Base-by-base conservation (phyloP, 345 rosid genomes). In the Arabis alpina region DNA sequence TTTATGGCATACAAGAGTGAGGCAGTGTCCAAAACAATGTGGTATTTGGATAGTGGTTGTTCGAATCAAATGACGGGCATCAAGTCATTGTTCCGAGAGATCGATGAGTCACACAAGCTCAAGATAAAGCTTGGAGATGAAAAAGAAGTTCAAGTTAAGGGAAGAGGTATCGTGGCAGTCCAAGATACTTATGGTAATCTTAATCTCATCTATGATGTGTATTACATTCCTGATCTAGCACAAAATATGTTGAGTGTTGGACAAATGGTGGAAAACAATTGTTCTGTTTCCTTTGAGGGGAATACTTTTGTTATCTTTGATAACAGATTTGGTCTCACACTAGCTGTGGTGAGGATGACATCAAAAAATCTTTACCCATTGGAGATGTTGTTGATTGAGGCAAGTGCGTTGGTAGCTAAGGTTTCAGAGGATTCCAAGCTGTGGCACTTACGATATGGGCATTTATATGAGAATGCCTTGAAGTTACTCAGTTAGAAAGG, bases 381-480 rank as follows among this genome's bases (percentile, higher is more conserved):
- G 23, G 23, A 19, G 23, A 19, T 19, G 23, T 19, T 1, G 23
- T 19, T 19, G 1, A 19, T 19, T 19, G 23, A 19, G 23, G 23
- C 23, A 19, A 19, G 23, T 19, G 23, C 23, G 23, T 1, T 19
- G 23, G 23, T 56, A 1, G 45, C 61, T 15, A 56, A 56, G 3
- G 45, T 14, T 34, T 16, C 27, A 0, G 14, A 15, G 0, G 4
- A 3, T 10, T 56, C 42, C 0, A 56, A 56, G 61, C 2, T 34
- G 3, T 34, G 61, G 61, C 61, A 56, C 2, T 56, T 56, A 8
- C n/a, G 61, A 6, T 56, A 34, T 56, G 61, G 24, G 41, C 42
- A 56, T 37, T 8, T 56, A 24, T 32, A 51, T 4, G 34, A 51
- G 54, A 27, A 53, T 53, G 57, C 2, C 16, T 27, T 53, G 3